A percentile compares a stretch with the other conserved stretches of the same genome.
Conservation (phyloP, 1,139 yeast species). For the Yamadazyma sp. region DNA sequence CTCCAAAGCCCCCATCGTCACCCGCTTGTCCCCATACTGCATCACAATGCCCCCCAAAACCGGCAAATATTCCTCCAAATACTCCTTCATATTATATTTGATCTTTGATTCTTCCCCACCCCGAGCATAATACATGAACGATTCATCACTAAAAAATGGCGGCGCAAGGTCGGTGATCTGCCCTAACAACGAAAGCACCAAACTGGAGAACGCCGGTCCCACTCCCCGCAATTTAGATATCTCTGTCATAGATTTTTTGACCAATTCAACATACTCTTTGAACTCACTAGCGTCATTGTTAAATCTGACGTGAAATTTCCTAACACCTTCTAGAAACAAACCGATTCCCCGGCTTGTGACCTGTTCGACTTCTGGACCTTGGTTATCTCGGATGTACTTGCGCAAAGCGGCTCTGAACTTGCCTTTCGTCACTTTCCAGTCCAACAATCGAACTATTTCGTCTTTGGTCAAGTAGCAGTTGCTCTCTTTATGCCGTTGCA, state of each 20-base stretch:
- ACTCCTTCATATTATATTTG: conserved; percentile 45
- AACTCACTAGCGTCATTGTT: neutral
- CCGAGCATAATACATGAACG: conserved; percentile 29
- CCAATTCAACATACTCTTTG: conserved; percentile 17
- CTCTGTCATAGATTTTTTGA: conserved; percentile 27
- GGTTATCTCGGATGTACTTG: conserved; percentile 41
- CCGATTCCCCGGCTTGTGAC: conserved; percentile 31
- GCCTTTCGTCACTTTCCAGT: conserved; percentile 53
- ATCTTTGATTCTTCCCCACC: conserved; percentile 31
- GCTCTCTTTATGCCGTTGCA: conserved; percentile 19
- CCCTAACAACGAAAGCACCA: conserved; percentile 35
- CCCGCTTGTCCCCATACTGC: neutral
- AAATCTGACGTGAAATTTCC: conserved; percentile 3
- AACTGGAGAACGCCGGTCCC: conserved; percentile 53
- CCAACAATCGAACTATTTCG: conserved; percentile 43
- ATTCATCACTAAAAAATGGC: conserved; percentile 53
- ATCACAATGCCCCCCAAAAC: conserved; percentile 17
- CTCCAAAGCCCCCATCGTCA: conserved; percentile 25
- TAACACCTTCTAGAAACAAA: conserved; percentile 18
- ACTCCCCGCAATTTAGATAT: conserved; percentile 43
- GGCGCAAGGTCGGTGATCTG: conserved; percentile 30
- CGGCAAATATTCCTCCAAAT: conserved; percentile 33
- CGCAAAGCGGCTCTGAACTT: conserved; percentile 47
- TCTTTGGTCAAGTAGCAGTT: conserved; percentile 31
- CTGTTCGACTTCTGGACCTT: conserved; percentile 23